A percentile compares a stretch with the other conserved stretches of the same genome.
phyloP scores from a whole-genome alignment of 345 rosid genomes.

The Syzygium grande region DNA sequence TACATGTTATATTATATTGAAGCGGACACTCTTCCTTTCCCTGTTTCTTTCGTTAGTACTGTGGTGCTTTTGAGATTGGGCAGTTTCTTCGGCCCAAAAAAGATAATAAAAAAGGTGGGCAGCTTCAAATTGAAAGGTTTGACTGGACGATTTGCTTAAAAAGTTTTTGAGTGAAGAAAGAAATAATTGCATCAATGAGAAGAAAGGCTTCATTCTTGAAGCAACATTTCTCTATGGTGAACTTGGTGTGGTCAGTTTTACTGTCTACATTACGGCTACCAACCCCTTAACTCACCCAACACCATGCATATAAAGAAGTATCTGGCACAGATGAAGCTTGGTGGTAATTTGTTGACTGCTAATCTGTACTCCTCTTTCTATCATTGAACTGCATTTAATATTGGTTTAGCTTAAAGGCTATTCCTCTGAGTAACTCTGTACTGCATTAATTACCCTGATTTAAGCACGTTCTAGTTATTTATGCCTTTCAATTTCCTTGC shows the following conservation, averaged over 20 bases:
- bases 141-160: background rate
- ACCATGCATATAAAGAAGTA: background rate
- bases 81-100: background rate
- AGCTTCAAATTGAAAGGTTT: background rate
- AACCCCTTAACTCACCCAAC: background rate
- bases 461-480: background rate
- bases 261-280: background rate
- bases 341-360: background rate
- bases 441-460: background rate
- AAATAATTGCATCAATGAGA: background rate
- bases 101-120: background rate
- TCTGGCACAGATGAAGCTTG: background rate
- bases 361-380: background rate
- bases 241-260: background rate
- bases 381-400: background rate
- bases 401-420: background rate
- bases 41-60: background rate
- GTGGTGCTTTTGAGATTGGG: background rate
- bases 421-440: background rate
- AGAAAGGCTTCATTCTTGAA: background rate
- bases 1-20: background rate
- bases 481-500: constrained; percentile 7
- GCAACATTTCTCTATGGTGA: background rate
- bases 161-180: background rate
- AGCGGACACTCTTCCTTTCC: background rate